phyloP scores from a whole-genome alignment of 768 basidiomycete genomes.

The Kwoniella sp. region DNA sequence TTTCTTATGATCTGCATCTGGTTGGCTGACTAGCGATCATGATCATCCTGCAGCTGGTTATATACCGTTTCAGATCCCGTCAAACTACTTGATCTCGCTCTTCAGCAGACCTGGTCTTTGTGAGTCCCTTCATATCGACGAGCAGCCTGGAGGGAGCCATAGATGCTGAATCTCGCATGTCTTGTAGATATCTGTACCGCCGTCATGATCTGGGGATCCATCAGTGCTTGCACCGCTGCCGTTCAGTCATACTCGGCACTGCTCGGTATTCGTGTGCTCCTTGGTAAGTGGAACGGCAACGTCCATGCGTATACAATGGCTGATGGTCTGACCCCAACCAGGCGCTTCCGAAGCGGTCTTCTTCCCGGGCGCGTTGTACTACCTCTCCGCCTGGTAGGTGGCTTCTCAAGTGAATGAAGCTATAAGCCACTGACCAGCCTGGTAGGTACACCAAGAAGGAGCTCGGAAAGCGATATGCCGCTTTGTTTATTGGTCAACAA shows the following conservation, averaged over 20 bases:
- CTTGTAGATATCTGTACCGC: slow-evolving; percentile 36
- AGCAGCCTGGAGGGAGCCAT: neutral
- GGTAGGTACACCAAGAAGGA: slow-evolving; percentile 38
- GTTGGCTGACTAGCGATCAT: neutral
- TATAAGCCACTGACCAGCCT: neutral
- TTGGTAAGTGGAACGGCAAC: slow-evolving; percentile 17
- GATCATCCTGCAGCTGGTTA: slow-evolving; percentile 25
- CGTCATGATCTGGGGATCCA: slow-evolving; percentile 34
- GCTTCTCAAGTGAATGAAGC: neutral
- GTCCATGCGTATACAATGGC: no score
- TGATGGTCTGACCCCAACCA: neutral
- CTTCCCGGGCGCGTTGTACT: slow-evolving; percentile 48
- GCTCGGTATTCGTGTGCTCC: slow-evolving; percentile 31
- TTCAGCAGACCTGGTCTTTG: slow-evolving; percentile 43
- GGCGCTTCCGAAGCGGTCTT: slow-evolving; percentile 29
- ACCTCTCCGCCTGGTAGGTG: slow-evolving; percentile 40
- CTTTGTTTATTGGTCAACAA: slow-evolving; percentile 46
- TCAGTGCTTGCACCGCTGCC: slow-evolving; percentile 37
- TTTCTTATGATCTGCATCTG: neutral
- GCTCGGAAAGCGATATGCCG: slow-evolving; percentile 41
- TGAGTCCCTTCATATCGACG: slow-evolving; percentile 3
- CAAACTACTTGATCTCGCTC: slow-evolving; percentile 45
- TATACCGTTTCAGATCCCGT: slow-evolving; percentile 42
- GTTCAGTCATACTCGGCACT: slow-evolving; percentile 34
- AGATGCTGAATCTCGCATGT: neutral